Conservation (phyloP, 768 basidiomycete genomes). For the Suillus brevipes region DNA sequence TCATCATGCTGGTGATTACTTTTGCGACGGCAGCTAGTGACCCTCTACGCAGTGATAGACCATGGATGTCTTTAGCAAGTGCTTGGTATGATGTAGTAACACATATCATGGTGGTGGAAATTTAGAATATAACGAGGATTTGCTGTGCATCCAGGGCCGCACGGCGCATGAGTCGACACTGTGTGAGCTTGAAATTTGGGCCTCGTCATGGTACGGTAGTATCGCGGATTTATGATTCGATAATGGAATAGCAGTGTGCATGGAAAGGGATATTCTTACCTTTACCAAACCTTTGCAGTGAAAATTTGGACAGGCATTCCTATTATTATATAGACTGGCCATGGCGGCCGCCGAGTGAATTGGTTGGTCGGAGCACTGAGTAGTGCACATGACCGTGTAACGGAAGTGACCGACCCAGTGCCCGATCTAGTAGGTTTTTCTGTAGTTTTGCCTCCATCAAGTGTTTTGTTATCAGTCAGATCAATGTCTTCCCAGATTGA, state of each 20-base stretch:
- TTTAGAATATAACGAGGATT: neutral
- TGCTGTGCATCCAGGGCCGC: neutral
- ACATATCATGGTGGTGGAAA: neutral
- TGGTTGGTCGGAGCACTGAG: no score
- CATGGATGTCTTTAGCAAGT: neutral
- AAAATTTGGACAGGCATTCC: neutral
- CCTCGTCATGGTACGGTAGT: neutral
- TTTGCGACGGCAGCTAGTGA: neutral
- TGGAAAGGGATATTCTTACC: neutral
- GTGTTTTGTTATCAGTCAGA: neutral
- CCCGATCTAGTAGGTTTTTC: no score
- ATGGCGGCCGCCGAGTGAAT: neutral
- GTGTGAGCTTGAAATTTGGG: neutral
- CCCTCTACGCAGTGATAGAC: neutral
- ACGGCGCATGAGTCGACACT: neutral
- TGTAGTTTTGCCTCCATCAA: neutral
- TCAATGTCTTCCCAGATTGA: neutral
- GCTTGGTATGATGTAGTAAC: neutral
- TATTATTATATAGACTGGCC: neutral
- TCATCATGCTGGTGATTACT: neutral
- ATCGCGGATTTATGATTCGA: neutral
- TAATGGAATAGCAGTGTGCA: neutral
- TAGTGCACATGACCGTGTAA: no score
- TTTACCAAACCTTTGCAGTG: neutral
- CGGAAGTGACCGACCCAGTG: no score